phyloP scores from a whole-genome alignment of 2,329 filamentous ascomycete genomes.

The Colletotrichum theobromicola region DNA sequence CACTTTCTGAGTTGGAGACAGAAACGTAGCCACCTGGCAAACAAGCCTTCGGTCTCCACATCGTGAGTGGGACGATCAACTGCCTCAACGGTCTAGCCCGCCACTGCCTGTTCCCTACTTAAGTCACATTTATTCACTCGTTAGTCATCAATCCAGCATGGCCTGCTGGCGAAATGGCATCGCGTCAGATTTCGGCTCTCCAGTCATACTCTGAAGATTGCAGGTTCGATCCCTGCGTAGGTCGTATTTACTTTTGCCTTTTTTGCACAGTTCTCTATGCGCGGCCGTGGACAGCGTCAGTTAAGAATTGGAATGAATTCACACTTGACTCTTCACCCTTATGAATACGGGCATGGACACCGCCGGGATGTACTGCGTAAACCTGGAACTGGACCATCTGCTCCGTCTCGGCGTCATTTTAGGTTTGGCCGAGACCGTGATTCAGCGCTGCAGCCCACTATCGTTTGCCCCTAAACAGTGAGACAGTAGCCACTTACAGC shows the following conservation, averaged over 20 bases:
- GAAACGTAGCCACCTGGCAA: accelerated
- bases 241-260: constrained; percentile 2
- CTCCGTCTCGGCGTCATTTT: background rate
- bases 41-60: background rate
- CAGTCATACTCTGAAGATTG: constrained; percentile 21
- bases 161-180: constrained; percentile 24
- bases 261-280: background rate
- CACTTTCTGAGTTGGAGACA: background rate
- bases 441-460: background rate
- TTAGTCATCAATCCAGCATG: background rate
- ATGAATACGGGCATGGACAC: background rate
- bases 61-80: background rate
- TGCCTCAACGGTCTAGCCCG: background rate
- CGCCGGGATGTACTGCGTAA: background rate
- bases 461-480: background rate
- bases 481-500: background rate
- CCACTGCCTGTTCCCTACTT: background rate
- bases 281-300: background rate
- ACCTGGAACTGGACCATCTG: too few relatives aligned
- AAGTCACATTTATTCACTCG: accelerated
- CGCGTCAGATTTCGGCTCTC: constrained; percentile 22
- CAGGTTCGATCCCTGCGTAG: constrained; percentile 23
- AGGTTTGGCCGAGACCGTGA: background rate
- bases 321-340: background rate
- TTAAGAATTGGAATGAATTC: background rate